Evolutionary conservation across 2,329 filamentous ascomycete species (phyloP).

Genomic region (Lizonia empirigonia): DNA sequence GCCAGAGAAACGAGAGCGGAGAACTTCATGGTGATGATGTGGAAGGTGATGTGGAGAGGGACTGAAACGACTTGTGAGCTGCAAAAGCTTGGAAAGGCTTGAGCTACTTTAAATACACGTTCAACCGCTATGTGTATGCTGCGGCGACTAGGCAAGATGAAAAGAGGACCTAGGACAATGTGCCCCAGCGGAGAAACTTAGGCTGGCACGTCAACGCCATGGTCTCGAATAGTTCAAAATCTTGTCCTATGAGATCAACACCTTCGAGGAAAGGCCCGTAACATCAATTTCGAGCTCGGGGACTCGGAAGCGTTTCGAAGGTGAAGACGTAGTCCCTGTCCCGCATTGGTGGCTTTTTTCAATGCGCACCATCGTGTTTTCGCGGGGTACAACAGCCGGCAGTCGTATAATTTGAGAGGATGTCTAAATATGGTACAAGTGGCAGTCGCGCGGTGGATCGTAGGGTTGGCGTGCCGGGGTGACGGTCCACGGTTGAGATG

Average conservation of each 20-base stretch:
- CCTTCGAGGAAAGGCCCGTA: not conserved
- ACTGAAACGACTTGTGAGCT: not conserved
- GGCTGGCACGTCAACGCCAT: constrained; percentile 1
- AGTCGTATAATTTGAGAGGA: constrained; percentile 6
- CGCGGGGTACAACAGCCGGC: constrained; percentile 12
- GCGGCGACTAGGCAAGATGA: constrained; percentile 12
- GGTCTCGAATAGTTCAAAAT: constrained; percentile 10
- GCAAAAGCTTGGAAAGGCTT: constrained; percentile 7
- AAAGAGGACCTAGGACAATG: constrained; percentile 9
- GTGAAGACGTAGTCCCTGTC: not conserved
- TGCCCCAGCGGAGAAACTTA: constrained; percentile 14
- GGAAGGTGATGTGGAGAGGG: not conserved
- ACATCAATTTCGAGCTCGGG: constrained; percentile 1
- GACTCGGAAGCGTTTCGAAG: not conserved
- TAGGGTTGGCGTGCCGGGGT: constrained; percentile 12
- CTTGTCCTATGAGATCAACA: constrained; percentile 9
- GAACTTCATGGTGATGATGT: constrained; percentile 36
- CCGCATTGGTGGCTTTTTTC: constrained; percentile 23
- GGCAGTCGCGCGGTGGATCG: constrained; percentile 5
- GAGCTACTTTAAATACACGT: constrained; percentile 19
- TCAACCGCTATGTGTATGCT: not conserved
- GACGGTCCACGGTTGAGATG: constrained; percentile 1
- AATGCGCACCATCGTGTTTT: constrained; percentile 1
- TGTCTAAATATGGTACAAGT: constrained; percentile 1
- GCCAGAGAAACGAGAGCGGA: constrained; percentile 30